Base-by-base conservation (phyloP, 441 rosid genomes). In the Macaranga tanarius region DNA sequence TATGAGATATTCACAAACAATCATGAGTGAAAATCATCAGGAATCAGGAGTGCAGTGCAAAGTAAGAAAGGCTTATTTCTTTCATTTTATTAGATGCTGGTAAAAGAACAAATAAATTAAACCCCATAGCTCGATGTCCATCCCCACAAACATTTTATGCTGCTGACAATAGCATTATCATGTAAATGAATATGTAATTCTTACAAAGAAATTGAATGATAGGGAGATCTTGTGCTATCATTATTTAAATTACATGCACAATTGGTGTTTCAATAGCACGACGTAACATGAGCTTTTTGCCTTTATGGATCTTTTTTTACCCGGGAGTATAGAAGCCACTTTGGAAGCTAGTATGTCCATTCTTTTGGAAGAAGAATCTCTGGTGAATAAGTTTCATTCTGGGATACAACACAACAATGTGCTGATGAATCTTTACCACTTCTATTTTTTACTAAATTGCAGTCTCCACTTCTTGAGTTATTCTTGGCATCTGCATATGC, bases 341-440 rank as follows among this genome's bases (percentile, higher is more conserved):
- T 52, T 42, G 51, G 42, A 26, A 54, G 63, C 78, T 82, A 95
- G 77, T 95, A 95, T 20, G 91, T 91, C 99, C 99, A 95, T 79
- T 95, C 99, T 48, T 88, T 86, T 5, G 99, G 97, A 51, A 92
- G 97, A 83, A 92, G 84, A 28, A 85, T 74, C 67, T 92, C 97
- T 22, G 90, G 86, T 3, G 99, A 84, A 61, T 78, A 77, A 76
- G 70, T 82, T 59, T 76, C 79, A 47, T 66, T 73, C 63, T 74
- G 81, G 23, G 82, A 74, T 19, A 51, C 62, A n/a, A 60, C 77
- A 51, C 80, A 55, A 48, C 83, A 65, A 60, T 79, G 80, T 10
- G 82, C 66, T 10, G 89, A 62, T 52, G 67, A 83, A 23, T 79
- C 82, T 47, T 82, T 80, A 15, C 80, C 72, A 7, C 56, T 78